Evolutionary conservation across 352 stramenopile genomes (phyloP).

Genomic region (Phytophthora tentaculata): DNA sequence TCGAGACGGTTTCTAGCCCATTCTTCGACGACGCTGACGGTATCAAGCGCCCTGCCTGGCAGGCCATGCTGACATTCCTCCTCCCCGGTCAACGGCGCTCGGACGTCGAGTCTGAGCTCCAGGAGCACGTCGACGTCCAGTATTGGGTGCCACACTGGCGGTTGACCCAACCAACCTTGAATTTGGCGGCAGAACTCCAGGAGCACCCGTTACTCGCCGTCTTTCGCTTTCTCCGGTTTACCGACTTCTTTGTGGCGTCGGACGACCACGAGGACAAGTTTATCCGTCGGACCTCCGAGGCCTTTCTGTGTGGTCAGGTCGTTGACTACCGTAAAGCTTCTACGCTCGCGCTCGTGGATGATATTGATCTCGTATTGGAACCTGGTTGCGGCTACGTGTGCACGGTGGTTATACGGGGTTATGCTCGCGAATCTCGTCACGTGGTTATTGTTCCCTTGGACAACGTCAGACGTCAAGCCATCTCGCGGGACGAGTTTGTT

Average conservation of each 20-base stretch:
- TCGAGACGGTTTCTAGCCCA: background rate
- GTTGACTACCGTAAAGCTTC: background rate
- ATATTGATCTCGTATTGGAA: conserved; percentile 8
- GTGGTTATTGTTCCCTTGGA: conserved; percentile 4
- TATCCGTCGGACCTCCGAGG: conserved; percentile 10
- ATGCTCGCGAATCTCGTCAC: background rate
- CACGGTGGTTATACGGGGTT: conserved; percentile 2
- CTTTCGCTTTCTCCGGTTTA: conserved; percentile 16
- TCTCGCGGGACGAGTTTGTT: background rate
- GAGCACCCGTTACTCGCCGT: conserved; percentile 11
- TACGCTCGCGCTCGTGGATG: conserved; percentile 3
- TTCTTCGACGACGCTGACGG: conserved; percentile 13
- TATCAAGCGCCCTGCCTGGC: conserved; percentile 4
- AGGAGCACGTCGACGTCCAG: background rate
- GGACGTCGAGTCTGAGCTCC: background rate
- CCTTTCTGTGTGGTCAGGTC: conserved; percentile 12
- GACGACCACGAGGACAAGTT: conserved; percentile 10
- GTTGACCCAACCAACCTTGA: conserved; percentile 8
- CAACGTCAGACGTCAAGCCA: background rate
- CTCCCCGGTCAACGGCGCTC: background rate
- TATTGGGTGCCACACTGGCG: conserved; percentile 11
- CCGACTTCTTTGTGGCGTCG: conserved; percentile 4
- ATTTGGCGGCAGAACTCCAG: conserved; percentile 1
- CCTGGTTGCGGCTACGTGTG: conserved; percentile 6
- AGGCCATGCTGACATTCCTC: conserved; percentile 3